phyloP scores from a whole-genome alignment of 2,329 filamentous ascomycete genomes.

The Blumeriella jaapii region DNA sequence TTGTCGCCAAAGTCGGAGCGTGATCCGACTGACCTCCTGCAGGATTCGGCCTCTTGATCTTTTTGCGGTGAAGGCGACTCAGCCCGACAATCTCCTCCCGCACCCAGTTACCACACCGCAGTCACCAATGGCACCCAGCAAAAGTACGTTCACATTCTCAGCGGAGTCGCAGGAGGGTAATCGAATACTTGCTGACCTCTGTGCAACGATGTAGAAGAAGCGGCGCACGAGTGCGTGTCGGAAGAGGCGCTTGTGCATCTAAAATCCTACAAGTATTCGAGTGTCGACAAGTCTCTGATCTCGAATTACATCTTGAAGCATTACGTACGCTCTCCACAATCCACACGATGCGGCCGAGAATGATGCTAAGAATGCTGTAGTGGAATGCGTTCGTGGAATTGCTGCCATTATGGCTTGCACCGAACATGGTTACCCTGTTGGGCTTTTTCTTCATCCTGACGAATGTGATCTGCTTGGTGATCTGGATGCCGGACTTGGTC shows the following conservation, averaged over 20 bases:
- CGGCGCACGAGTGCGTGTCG: conserved; percentile 63
- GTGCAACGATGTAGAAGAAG: conserved; percentile 31
- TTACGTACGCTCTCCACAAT: conserved; percentile 55
- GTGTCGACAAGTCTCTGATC: conserved; percentile 88
- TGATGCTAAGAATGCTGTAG: conserved; percentile 36
- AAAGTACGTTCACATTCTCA: conserved; percentile 27
- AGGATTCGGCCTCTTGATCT: conserved; percentile 22
- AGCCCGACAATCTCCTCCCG: conserved; percentile 18
- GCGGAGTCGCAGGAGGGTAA: background rate
- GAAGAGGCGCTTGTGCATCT: conserved; percentile 86
- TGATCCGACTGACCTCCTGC: conserved; percentile 17
- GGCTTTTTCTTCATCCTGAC: conserved; percentile 89
- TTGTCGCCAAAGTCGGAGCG: conserved; percentile 25
- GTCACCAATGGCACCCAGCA: conserved; percentile 30
- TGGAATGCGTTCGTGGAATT: conserved; percentile 95
- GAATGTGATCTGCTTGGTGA: conserved; percentile 62
- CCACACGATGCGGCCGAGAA: background rate
- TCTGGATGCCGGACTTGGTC: conserved; percentile 80
- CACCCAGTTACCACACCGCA: conserved; percentile 23
- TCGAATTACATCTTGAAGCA: conserved; percentile 90
- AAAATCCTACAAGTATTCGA: conserved; percentile 94
- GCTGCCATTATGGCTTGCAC: conserved; percentile 89
- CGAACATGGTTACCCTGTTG: conserved; percentile 92
- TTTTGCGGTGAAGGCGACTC: conserved; percentile 20
- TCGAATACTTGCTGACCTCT: background rate